Evolutionary conservation across 805 yeast species (phyloP).

Genomic region (Saccharomycopsis fodiens): DNA sequence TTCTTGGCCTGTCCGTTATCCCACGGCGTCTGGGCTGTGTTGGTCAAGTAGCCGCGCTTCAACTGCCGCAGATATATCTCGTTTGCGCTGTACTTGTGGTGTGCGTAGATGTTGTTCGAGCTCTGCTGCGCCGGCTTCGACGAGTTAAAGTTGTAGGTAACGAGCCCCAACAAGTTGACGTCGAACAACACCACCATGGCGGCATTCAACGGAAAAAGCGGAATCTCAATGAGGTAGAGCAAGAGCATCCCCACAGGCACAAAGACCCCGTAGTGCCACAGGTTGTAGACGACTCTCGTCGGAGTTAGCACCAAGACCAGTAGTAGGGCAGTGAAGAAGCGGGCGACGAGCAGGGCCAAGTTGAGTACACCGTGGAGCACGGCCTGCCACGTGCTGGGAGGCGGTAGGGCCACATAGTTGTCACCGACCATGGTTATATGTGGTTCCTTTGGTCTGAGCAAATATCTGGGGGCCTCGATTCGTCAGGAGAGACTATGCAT

Average conservation of each 20-base stretch:
- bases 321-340: neutral
- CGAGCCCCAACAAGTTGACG: slow-evolving; percentile 6
- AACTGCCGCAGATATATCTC: slow-evolving; percentile 2
- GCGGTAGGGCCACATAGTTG: neutral
- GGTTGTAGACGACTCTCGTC: neutral
- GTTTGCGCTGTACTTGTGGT: slow-evolving; percentile 1
- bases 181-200: slow-evolving; percentile 2
- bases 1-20: slow-evolving; percentile 1
- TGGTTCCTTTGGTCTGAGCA: no score
- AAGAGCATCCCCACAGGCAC: neutral
- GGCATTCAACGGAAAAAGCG: slow-evolving; percentile 8
- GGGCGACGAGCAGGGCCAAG: neutral
- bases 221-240: slow-evolving; percentile 7
- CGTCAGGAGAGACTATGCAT: no score
- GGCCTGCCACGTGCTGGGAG: neutral
- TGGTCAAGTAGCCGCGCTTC: slow-evolving; percentile 2
- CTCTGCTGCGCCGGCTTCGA: no score
- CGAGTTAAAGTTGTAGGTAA: neutral
- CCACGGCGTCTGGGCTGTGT: neutral
- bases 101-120: slow-evolving; percentile 5
- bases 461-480: no score
- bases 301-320: neutral
- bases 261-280: neutral
- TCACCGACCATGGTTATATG: neutral
- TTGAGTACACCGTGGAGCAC: neutral